Evolutionary conservation across 345 rosid species (phyloP).

Genomic region (Sonneratia alba): DNA sequence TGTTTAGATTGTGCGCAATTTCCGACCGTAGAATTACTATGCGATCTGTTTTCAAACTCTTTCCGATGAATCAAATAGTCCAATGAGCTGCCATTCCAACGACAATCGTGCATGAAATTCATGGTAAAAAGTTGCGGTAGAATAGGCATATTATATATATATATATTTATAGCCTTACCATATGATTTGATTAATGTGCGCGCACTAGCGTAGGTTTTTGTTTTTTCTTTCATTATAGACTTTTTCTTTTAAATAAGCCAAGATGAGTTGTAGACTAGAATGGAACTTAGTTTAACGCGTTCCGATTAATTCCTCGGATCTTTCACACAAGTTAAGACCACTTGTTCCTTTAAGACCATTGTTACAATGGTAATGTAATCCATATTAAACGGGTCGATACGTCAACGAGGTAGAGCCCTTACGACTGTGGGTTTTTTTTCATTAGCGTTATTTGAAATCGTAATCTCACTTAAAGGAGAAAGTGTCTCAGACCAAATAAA

Average conservation of each 20-base stretch:
- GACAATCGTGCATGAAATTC: conserved; percentile 2
- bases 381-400: too few species aligned
- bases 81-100: not conserved
- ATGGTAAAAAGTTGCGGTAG: not conserved
- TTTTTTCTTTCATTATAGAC: not conserved
- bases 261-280: not conserved
- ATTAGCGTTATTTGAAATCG: too few species aligned
- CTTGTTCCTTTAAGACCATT: not conserved
- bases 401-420: too few species aligned
- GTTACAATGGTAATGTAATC: too few species aligned
- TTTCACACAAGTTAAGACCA: not conserved
- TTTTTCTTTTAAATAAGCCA: not conserved
- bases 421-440: too few species aligned
- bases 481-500: too few species aligned
- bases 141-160: not conserved
- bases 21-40: not conserved
- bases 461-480: too few species aligned
- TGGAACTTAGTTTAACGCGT: not conserved
- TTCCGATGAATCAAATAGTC: too few species aligned
- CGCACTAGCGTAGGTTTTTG: not conserved
- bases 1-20: not conserved
- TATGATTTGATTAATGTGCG: not conserved
- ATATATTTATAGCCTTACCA: not conserved
- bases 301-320: not conserved
- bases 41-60: not conserved